phyloP scores from a whole-genome alignment of 768 basidiomycete genomes.

The Phylloporus scabripes region DNA sequence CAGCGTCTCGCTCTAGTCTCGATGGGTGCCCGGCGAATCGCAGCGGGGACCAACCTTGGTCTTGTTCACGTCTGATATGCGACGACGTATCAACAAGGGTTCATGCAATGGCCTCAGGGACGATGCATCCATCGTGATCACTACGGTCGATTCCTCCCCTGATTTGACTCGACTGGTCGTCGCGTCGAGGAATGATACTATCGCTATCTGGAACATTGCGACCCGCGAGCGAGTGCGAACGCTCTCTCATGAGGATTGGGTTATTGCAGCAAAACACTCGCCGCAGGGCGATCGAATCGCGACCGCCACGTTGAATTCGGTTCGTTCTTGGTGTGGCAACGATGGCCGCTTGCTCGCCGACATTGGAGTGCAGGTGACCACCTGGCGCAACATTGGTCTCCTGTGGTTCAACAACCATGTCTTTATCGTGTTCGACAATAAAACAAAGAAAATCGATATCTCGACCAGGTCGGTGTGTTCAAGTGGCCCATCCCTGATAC shows the following conservation, averaged over 20 bases:
- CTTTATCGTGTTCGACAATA: background rate
- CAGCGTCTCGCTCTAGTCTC: background rate
- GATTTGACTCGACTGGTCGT: background rate
- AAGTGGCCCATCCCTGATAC: background rate
- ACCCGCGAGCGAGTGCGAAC: background rate
- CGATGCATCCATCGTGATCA: background rate
- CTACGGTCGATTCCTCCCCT: conserved; percentile 5
- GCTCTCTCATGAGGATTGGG: background rate
- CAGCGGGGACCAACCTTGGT: background rate
- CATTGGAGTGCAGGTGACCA: background rate
- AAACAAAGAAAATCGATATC: background rate
- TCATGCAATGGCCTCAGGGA: background rate
- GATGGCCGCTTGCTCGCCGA: background rate
- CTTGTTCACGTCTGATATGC: background rate
- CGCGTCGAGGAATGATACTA: rapidly evolving
- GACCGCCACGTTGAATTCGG: background rate
- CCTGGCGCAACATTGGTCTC: background rate
- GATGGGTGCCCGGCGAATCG: background rate
- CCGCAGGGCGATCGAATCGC: conserved; percentile 3
- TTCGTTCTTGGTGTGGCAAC: conserved; percentile 1
- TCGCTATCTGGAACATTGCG: background rate
- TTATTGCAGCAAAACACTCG: background rate
- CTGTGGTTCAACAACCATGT: conserved; percentile 1
- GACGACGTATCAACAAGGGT: background rate
- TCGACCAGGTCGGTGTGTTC: background rate